Percentiles rank a stretch among this genome's conserved stretches.
Conservation (phyloP, 2,329 filamentous ascomycete species). For the Alternaria incomplexa region DNA sequence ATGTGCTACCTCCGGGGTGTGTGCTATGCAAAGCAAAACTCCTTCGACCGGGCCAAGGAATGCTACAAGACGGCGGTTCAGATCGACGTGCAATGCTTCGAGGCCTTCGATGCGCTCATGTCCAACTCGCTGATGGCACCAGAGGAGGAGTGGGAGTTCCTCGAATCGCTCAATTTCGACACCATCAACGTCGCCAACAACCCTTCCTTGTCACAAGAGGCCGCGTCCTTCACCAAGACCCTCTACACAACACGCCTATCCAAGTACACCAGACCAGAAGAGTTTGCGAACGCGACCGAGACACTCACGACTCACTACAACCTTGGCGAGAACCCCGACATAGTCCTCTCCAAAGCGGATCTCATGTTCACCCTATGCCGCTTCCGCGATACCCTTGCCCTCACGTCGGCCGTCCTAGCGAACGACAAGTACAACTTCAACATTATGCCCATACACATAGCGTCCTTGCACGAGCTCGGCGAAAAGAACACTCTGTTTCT, state of each 20-base stretch:
- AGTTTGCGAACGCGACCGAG: slow-evolving; percentile 85
- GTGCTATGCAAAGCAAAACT: slow-evolving; percentile 96
- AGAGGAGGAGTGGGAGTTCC: slow-evolving; percentile 86
- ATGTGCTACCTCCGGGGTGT: slow-evolving; percentile 96
- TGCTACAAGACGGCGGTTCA: slow-evolving; percentile 97
- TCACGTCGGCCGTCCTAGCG: slow-evolving; percentile 83
- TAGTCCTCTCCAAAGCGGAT: slow-evolving; percentile 87
- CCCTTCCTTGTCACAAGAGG: slow-evolving; percentile 76
- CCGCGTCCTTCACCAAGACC: slow-evolving; percentile 92
- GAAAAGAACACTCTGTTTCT: slow-evolving; percentile 90
- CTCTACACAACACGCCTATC: slow-evolving; percentile 94
- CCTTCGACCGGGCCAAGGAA: slow-evolving; percentile 95
- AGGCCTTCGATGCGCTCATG: slow-evolving; percentile 97
- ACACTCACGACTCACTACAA: slow-evolving; percentile 93
- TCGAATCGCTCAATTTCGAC: slow-evolving; percentile 90
- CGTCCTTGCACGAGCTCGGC: slow-evolving; percentile 85
- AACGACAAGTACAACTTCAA: slow-evolving; percentile 88
- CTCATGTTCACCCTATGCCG: slow-evolving; percentile 93
- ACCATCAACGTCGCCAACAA: slow-evolving; percentile 72
- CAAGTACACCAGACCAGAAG: slow-evolving; percentile 87
- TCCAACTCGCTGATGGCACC: slow-evolving; percentile 91
- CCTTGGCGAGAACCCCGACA: slow-evolving; percentile 82
- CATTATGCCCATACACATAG: slow-evolving; percentile 88
- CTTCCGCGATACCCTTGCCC: slow-evolving; percentile 82
- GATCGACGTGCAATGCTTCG: slow-evolving; percentile 97